Percentiles rank a stretch among this genome's conserved stretches.
These are phyloP conservation scores for Pythium rhizo-oryzae DNA, from an alignment of 352 stramenopile genomes.

Conservation along the genomic window DNA sequence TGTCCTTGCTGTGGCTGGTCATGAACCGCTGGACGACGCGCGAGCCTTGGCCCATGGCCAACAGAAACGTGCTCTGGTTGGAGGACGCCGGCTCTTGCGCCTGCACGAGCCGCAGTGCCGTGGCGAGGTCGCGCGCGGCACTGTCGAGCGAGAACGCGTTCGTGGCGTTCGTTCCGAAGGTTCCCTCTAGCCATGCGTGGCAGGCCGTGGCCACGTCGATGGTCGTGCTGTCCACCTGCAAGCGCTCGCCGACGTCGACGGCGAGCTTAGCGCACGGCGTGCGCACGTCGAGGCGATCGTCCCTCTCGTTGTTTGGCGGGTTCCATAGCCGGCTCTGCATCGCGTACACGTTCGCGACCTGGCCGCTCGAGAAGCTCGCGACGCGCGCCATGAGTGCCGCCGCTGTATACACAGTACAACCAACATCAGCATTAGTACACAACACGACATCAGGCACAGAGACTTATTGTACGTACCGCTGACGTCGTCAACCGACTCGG, in stretches of 20 bases:
- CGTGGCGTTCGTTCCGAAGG: conserved; percentile 1
- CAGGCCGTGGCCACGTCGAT: background rate
- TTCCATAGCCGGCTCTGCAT: conserved; percentile 6
- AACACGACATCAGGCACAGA: background rate
- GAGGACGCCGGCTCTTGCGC: background rate
- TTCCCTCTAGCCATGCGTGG: background rate
- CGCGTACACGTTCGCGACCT: conserved; percentile 5
- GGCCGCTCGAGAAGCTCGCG: background rate
- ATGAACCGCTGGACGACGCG: conserved; percentile 6
- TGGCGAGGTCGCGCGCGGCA: conserved; percentile 3
- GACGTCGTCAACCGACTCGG: background rate
- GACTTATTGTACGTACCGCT: conserved; percentile 10
- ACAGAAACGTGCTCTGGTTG: conserved; percentile 3
- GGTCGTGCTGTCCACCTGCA: background rate
- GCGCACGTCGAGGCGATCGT: background rate
- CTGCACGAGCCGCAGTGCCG: conserved; percentile 1
- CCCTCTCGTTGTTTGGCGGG: background rate
- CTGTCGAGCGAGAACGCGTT: conserved; percentile 12
- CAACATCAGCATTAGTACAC: too few species aligned
- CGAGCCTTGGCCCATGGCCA: conserved; percentile 1
- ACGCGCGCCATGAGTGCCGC: conserved; percentile 7
- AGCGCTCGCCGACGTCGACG: background rate
- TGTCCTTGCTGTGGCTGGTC: background rate
- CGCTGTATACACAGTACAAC: too few species aligned
- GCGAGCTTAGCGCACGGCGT: conserved; percentile 2